Evolutionary conservation across 148 eudicot genomes (phyloP), one percentile per base, ranked within the genome.

Genomic region (Rhododendron griersonianum): DNA sequence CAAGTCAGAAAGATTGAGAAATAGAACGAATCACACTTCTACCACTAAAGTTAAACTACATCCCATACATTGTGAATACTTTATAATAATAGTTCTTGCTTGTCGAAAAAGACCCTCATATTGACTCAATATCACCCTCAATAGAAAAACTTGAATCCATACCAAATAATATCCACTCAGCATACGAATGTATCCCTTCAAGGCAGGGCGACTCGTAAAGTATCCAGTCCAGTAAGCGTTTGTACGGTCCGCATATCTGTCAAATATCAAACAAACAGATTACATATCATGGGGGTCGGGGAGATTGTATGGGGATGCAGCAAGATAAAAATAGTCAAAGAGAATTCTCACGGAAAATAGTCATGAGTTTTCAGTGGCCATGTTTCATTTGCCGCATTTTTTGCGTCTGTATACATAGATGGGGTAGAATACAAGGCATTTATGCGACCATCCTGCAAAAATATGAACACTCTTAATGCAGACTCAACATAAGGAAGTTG

Each of bases 401-500:
- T 95, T 79, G 99, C 96, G 87, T 95, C 95, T 28, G 94, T 92
- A 81, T 96, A 96, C 83, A 94, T 79, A 67, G 99, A 95, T 84
- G 98, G 99, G 33, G 98, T 93, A 77, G 99, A 96, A 91, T 96
- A 96, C 81, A 96, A 89, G 83, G 93, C 96, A 92, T 96, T 93
- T 84, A 96, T 90, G 75, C 95, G 94, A 81, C 96, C 98, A 92
- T 96, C 99, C 99, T 96, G 92, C 82, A 53, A 87, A 81, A 28
- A 55, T 39, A 69, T 33, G 33, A 61, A 78, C 30, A 15, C 61
- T 11, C 51, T 79, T 39, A 79, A 73, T 25, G 61, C 76, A 44
- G 55, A 71, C 28, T 7, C 15, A 65, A 18, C 59, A 3, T 21
- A 25, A 74, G 15, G 25, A 11, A 85, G 35, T 13, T 53, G 10